phyloP scores from a whole-genome alignment of 768 basidiomycete species.

The Tephrocybe sp. region DNA sequence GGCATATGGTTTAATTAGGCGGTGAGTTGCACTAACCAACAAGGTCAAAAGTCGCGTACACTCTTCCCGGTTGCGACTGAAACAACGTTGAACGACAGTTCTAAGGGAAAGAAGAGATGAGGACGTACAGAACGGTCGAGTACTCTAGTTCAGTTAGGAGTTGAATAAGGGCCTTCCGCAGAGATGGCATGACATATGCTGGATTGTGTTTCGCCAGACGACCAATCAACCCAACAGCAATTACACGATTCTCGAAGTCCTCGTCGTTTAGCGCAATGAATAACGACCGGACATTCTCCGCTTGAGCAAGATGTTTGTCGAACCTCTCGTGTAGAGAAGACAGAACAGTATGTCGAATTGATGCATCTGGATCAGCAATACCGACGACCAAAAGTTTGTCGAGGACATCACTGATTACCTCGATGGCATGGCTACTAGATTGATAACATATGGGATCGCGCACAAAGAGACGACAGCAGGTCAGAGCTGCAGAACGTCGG shows the following conservation, averaged over 20 bases:
- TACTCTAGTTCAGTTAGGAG: slow-evolving; percentile 96
- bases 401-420: slow-evolving; percentile 96
- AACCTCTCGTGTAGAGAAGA: slow-evolving; percentile 88
- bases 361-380: slow-evolving; percentile 88
- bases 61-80: slow-evolving; percentile 84
- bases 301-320: slow-evolving; percentile 95
- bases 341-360: slow-evolving; percentile 84
- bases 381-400: slow-evolving; percentile 94
- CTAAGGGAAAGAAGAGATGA: background rate
- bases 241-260: slow-evolving; percentile 87
- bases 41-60: slow-evolving; percentile 87
- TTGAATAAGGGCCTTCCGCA: slow-evolving; percentile 94
- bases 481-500: slow-evolving; percentile 83
- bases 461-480: slow-evolving; percentile 89
- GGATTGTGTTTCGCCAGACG: slow-evolving; percentile 94
- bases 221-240: slow-evolving; percentile 89
- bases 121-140: slow-evolving; percentile 68
- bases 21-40: slow-evolving; percentile 87
- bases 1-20: slow-evolving; percentile 93
- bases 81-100: background rate
- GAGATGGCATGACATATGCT: slow-evolving; percentile 96
- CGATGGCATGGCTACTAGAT: slow-evolving; percentile 92
- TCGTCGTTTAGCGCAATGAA: slow-evolving; percentile 99
- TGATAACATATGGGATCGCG: slow-evolving; percentile 96
- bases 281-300: slow-evolving; percentile 95